Evolutionary conservation across 768 basidiomycete species (phyloP).

Genomic region (Sutorius australiensis): DNA sequence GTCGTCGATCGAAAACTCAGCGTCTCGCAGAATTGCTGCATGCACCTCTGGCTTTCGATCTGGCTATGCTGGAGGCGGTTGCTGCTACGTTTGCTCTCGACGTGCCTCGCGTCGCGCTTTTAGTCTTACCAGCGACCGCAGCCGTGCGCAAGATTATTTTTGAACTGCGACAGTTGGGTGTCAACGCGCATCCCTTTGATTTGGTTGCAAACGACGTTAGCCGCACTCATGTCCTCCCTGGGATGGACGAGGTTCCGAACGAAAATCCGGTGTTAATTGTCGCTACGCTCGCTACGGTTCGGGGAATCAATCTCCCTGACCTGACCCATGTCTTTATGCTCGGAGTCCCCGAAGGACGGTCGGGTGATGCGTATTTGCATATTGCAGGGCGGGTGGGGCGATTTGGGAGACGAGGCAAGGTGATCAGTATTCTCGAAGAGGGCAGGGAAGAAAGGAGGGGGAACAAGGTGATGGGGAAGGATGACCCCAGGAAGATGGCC

Average conservation of each 20-base stretch:
- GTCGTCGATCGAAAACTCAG: conserved; percentile 5
- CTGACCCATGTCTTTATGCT: conserved; percentile 74
- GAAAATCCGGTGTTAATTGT: conserved; percentile 65
- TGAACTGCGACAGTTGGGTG: conserved; percentile 61
- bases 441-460: conserved; percentile 29
- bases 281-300: conserved; percentile 62
- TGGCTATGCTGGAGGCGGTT: conserved; percentile 59
- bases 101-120: conserved; percentile 60
- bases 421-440: conserved; percentile 56
- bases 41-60: conserved; percentile 52
- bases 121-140: conserved; percentile 63
- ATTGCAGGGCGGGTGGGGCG: conserved; percentile 74
- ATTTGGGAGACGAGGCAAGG: conserved; percentile 62
- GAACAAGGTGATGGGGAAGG: conserved; percentile 25
- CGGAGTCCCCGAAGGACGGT: conserved; percentile 51
- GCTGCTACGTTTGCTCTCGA: conserved; percentile 70
- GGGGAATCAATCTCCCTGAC: conserved; percentile 69
- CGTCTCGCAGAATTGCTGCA: conserved; percentile 39
- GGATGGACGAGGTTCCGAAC: conserved; percentile 28
- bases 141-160: conserved; percentile 60
- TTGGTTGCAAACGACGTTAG: conserved; percentile 43
- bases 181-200: conserved; percentile 63
- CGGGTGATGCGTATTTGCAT: conserved; percentile 63
- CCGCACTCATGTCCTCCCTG: conserved; percentile 40
- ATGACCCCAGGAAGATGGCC: conserved; percentile 39